Conservation (phyloP, 306 rosid species). For the Albizia julibrissin region DNA sequence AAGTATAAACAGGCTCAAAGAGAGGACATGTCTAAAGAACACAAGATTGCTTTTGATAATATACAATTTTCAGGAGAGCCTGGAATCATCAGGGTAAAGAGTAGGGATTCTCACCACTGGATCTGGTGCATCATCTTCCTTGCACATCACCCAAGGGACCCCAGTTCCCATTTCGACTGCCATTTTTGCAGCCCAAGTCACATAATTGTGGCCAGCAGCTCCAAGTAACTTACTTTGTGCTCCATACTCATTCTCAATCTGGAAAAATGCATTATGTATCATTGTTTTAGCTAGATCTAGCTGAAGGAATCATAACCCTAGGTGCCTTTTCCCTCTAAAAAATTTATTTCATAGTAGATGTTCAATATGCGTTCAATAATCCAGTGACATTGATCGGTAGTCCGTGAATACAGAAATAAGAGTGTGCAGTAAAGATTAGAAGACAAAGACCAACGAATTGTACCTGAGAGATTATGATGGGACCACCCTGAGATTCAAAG, state of each 20-base stretch:
- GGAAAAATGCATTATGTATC: slow-evolving; percentile 30
- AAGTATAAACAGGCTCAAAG: slow-evolving; percentile 5
- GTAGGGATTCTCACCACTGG: slow-evolving; percentile 74
- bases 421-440: not conserved
- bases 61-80: slow-evolving; percentile 17
- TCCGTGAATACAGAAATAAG: slow-evolving; percentile 16
- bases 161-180: slow-evolving; percentile 91
- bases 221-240: slow-evolving; percentile 82
- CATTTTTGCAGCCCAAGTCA: slow-evolving; percentile 98
- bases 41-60: slow-evolving; percentile 6
- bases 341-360: not conserved
- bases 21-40: slow-evolving; percentile 11
- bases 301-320: slow-evolving; percentile 15
- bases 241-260: slow-evolving; percentile 99
- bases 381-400: slow-evolving; percentile 19
- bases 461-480: slow-evolving; percentile 98
- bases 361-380: not conserved
- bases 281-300: slow-evolving; percentile 31
- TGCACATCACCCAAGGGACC: slow-evolving; percentile 99
- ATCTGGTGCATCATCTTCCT: slow-evolving; percentile 99
- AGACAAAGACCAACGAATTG: slow-evolving; percentile 4
- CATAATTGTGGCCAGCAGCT: slow-evolving; percentile 75
- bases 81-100: not conserved
- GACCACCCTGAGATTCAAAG: slow-evolving; percentile 97
- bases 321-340: not conserved